phyloP scores from a whole-genome alignment of 306 rosid species.

The Arachis hypogaea region DNA sequence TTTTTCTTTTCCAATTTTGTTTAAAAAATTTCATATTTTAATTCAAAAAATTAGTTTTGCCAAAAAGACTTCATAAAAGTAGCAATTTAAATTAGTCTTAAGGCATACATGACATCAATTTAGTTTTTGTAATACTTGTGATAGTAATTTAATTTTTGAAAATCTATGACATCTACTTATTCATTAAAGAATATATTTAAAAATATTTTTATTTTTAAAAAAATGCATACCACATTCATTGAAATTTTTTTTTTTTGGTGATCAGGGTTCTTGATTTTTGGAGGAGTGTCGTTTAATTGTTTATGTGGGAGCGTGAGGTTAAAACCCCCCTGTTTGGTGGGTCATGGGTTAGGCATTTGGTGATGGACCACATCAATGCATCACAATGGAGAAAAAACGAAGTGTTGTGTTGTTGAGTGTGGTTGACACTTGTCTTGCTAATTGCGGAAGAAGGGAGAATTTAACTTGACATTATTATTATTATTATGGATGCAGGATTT shows the following conservation, averaged over 20 bases:
- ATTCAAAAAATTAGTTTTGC: too few relatives aligned
- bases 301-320: conserved; percentile 19
- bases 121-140: too few relatives aligned
- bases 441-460: neutral
- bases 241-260: neutral
- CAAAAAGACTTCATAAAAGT: too few relatives aligned
- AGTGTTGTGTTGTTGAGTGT: conserved; percentile 6
- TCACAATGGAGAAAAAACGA: neutral
- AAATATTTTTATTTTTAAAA: too few relatives aligned
- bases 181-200: too few relatives aligned
- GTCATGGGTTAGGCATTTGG: neutral
- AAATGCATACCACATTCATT: too few relatives aligned
- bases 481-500: neutral
- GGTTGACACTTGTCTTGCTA: conserved; percentile 28
- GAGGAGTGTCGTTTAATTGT: conserved; percentile 15
- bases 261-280: neutral
- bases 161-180: too few relatives aligned
- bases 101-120: too few relatives aligned
- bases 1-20: too few relatives aligned
- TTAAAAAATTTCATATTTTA: too few relatives aligned
- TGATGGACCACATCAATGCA: neutral
- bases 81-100: too few relatives aligned
- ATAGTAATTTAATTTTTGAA: too few relatives aligned
- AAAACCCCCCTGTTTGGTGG: neutral
- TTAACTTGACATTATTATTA: neutral